Conservation (phyloP, 106 monocot genomes). For the Dendrobium officinale region DNA sequence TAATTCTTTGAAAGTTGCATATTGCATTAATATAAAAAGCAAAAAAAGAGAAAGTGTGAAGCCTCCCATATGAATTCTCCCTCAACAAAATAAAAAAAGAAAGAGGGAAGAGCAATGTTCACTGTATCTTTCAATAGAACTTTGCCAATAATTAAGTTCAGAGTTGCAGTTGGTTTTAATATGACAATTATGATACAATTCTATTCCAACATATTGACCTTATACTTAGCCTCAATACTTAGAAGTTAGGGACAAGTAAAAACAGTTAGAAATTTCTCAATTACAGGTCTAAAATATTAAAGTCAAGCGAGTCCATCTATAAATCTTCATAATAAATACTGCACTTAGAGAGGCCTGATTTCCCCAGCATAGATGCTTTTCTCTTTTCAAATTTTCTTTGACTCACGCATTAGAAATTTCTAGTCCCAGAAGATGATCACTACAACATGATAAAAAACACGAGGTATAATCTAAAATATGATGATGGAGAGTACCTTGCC, state of each 20-base stretch:
- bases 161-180: no score
- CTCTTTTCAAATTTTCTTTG: background rate
- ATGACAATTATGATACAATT: no score
- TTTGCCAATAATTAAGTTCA: no score
- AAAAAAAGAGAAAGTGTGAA: no score
- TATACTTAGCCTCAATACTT: background rate
- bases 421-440: background rate
- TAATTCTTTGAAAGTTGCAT: no score
- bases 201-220: background rate
- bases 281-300: background rate
- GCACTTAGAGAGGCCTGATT: background rate
- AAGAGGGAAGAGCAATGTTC: no score
- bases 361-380: background rate
- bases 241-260: background rate
- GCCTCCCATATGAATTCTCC: no score
- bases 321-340: background rate
- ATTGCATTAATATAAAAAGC: no score
- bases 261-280: background rate
- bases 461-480: background rate
- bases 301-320: background rate
- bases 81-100: no score
- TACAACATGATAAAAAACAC: background rate
- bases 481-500: background rate
- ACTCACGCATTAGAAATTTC: background rate
- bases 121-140: no score